These are phyloP conservation scores for Acanthamoeba castellanii DNA, from an alignment of 208 protist species.

Conservation along the genomic window DNA sequence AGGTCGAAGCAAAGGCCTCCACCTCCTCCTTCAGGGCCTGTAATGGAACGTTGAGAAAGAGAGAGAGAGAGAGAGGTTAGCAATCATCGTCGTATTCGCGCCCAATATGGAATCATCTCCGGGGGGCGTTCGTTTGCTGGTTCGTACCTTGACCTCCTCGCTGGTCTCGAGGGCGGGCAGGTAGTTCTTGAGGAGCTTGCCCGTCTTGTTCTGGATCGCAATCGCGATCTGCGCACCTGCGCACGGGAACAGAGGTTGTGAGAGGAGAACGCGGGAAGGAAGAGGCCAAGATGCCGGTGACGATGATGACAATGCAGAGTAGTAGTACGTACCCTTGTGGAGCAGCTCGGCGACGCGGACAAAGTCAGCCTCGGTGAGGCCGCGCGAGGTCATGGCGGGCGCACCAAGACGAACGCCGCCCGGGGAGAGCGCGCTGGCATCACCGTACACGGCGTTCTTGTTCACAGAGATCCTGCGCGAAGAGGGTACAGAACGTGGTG, in stretches of 20 bases:
- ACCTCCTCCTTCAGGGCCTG: conserved; percentile 91
- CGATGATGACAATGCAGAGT: too few species aligned
- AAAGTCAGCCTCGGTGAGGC: conserved; percentile 70
- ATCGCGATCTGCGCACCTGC: conserved; percentile 89
- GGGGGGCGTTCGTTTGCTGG: too few species aligned
- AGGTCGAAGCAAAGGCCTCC: conserved; percentile 90
- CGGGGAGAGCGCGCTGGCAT: conserved; percentile 86
- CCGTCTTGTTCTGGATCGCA: conserved; percentile 85
- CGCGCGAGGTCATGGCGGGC: conserved; percentile 66
- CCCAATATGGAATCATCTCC: too few species aligned
- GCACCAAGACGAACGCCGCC: conserved; percentile 88
- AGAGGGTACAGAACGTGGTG: conserved; percentile 79
- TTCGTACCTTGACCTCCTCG: conserved; percentile 84
- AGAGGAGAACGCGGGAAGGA: too few species aligned
- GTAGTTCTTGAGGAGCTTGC: conserved; percentile 92
- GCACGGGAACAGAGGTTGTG: too few species aligned
- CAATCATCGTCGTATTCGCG: too few species aligned
- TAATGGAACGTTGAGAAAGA: too few species aligned
- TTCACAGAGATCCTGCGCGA: conserved; percentile 86
- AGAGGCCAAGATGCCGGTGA: too few species aligned
- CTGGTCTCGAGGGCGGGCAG: conserved; percentile 84
- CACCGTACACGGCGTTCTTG: conserved; percentile 90
- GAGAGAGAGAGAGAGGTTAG: too few species aligned
- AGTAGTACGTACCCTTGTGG: too few species aligned
- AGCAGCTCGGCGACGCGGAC: conserved; percentile 2